These are phyloP conservation scores for Cantharellus anzutake DNA, from an alignment of 768 basidiomycete species.

Conservation along the genomic window DNA sequence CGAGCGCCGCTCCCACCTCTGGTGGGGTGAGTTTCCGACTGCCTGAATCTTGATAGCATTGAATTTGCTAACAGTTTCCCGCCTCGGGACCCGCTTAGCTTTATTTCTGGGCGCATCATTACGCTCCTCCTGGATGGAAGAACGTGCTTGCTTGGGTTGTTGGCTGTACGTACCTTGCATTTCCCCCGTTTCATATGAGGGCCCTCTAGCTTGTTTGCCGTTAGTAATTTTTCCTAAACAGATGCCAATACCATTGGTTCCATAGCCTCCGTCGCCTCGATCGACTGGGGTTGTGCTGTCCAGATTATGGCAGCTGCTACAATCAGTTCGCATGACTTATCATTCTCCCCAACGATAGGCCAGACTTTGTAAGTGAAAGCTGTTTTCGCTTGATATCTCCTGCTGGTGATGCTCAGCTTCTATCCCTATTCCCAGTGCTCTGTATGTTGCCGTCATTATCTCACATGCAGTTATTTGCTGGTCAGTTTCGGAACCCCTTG, in stretches of 20 bases:
- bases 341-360: slow-evolving; percentile 23
- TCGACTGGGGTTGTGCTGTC: slow-evolving; percentile 35
- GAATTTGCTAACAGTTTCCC: not conserved
- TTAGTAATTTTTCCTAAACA: slow-evolving; percentile 7
- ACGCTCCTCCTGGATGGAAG: slow-evolving; percentile 35
- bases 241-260: slow-evolving; percentile 34
- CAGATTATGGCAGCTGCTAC: slow-evolving; percentile 34
- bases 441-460: slow-evolving; percentile 41
- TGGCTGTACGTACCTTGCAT: slow-evolving; percentile 28
- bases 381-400: no score
- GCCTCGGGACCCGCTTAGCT: slow-evolving; percentile 20
- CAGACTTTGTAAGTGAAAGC: slow-evolving; percentile 13
- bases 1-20: slow-evolving; percentile 52
- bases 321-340: slow-evolving; percentile 23
- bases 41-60: not conserved
- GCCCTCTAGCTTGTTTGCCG: slow-evolving; percentile 27
- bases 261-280: slow-evolving; percentile 27
- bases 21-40: slow-evolving; percentile 32
- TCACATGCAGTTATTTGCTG: slow-evolving; percentile 40
- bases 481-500: not conserved
- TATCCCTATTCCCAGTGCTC: slow-evolving; percentile 25
- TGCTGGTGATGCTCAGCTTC: not conserved
- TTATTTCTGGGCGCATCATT: slow-evolving; percentile 49
- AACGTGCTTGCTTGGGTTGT: slow-evolving; percentile 50
- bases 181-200: slow-evolving; percentile 12